Evolutionary conservation across 306 rosid genomes (phyloP).

Genomic region (Herpetospermum pedunculosum): DNA sequence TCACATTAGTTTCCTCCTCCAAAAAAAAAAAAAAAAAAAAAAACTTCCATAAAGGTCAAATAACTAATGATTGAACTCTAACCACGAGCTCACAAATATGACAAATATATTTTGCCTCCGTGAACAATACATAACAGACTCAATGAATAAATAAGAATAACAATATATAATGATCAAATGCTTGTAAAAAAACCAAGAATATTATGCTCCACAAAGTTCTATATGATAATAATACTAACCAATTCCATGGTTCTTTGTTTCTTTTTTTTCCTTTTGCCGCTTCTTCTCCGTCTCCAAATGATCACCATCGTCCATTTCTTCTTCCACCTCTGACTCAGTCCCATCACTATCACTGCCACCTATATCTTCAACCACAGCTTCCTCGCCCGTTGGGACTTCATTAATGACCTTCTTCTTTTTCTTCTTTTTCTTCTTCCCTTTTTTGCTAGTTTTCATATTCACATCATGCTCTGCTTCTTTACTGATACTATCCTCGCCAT

Average conservation of each 20-base stretch:
- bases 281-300: constrained; percentile 5
- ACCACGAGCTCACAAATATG: background rate
- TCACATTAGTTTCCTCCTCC: background rate
- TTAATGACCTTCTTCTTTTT: constrained; percentile 12
- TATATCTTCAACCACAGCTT: background rate
- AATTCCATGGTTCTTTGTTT: constrained; percentile 4
- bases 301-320: constrained; percentile 5
- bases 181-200: background rate
- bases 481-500: constrained; percentile 5
- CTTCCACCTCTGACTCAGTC: constrained; percentile 10
- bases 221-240: constrained; percentile 33
- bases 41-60: background rate
- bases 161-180: background rate
- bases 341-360: constrained; percentile 9
- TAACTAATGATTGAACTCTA: background rate
- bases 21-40: background rate
- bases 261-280: background rate
- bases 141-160: background rate
- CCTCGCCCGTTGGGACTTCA: constrained; percentile 1
- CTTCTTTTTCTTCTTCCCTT: constrained; percentile 24
- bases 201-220: background rate
- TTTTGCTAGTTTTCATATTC: constrained; percentile 16
- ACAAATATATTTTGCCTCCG: background rate
- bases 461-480: constrained; percentile 22
- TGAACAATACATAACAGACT: background rate